phyloP scores from a whole-genome alignment of 2,329 filamentous ascomycete species.

The Colletotrichum liaoningense region DNA sequence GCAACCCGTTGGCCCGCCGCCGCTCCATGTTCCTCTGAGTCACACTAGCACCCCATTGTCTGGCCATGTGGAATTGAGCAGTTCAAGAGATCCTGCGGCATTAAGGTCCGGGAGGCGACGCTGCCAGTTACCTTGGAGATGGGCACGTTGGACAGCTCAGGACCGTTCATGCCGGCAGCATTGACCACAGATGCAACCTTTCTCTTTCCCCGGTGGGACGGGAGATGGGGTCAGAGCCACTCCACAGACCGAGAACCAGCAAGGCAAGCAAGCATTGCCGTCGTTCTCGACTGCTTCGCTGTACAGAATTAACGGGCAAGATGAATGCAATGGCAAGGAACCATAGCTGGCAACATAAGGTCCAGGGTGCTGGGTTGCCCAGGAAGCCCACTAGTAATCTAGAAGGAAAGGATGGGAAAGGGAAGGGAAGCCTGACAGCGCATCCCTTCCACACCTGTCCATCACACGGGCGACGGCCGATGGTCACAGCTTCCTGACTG shows the following conservation, averaged over 20 bases:
- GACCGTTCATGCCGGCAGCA: conserved; percentile 12
- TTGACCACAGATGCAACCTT: conserved; percentile 25
- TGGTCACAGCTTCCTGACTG: neutral
- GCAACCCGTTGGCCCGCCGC: conserved; percentile 27
- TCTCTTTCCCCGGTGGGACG: neutral
- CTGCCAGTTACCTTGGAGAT: conserved; percentile 32
- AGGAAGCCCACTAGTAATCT: conserved; percentile 18
- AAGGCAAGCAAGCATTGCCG: conserved; percentile 8
- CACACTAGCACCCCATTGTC: conserved; percentile 10
- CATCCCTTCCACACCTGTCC: neutral
- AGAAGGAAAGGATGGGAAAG: neutral
- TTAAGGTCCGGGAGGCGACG: conserved; percentile 10
- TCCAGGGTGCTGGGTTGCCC: conserved; percentile 23
- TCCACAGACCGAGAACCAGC: conserved; percentile 20
- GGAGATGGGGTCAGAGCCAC: conserved; percentile 3
- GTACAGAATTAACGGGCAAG: neutral
- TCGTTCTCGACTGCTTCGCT: neutral
- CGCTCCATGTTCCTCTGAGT: conserved; percentile 27
- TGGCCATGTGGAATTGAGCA: conserved; percentile 7
- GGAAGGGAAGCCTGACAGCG: conserved; percentile 21
- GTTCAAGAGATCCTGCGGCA: conserved; percentile 10
- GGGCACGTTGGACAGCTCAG: neutral
- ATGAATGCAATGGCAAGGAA: neutral
- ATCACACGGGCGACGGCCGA: conserved; percentile 24
- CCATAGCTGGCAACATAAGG: conserved; percentile 43